Percentiles rank a stretch among this genome's conserved stretches.
Conservation (phyloP, 192 early-diverging fungal species). For the Coemansia asiatica region DNA sequence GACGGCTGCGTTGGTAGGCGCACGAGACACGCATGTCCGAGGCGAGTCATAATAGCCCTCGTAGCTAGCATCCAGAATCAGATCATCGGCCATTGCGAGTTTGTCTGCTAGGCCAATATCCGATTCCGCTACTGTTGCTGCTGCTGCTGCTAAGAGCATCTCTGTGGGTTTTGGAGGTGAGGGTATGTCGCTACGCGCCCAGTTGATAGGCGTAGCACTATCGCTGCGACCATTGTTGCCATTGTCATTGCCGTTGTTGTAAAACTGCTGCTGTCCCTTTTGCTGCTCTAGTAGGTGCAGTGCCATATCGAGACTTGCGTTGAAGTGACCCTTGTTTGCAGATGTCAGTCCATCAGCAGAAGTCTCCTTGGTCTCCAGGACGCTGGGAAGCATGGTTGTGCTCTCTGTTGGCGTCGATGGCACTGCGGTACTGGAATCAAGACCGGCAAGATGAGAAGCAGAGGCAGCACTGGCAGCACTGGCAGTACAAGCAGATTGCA, state of each 20-base stretch:
- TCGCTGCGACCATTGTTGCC: constrained; percentile 6
- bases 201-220: constrained; percentile 30
- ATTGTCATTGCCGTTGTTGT: constrained; percentile 4
- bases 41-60: constrained; percentile 6
- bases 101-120: too few relatives aligned
- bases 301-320: constrained; percentile 51
- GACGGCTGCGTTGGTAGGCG: constrained; percentile 16
- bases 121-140: too few relatives aligned
- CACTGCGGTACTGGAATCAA: constrained; percentile 36
- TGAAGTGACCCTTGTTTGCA: constrained; percentile 41
- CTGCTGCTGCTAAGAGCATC: background rate
- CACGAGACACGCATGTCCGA: constrained; percentile 25
- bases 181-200: constrained; percentile 23
- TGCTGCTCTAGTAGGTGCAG: constrained; percentile 38
- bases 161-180: background rate
- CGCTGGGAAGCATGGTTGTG: constrained; percentile 1
- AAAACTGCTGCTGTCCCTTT: constrained; percentile 15
- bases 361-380: background rate
- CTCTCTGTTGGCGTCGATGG: constrained; percentile 42
- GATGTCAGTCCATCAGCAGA: constrained; percentile 3
- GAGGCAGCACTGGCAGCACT: constrained; percentile 10
- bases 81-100: constrained; percentile 19
- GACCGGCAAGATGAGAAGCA: constrained; percentile 13
- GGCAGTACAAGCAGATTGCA: background rate
- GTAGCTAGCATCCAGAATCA: constrained; percentile 15